Base-by-base conservation (phyloP, 1,284 basidiomycete species). In the Sparassis latifolia region DNA sequence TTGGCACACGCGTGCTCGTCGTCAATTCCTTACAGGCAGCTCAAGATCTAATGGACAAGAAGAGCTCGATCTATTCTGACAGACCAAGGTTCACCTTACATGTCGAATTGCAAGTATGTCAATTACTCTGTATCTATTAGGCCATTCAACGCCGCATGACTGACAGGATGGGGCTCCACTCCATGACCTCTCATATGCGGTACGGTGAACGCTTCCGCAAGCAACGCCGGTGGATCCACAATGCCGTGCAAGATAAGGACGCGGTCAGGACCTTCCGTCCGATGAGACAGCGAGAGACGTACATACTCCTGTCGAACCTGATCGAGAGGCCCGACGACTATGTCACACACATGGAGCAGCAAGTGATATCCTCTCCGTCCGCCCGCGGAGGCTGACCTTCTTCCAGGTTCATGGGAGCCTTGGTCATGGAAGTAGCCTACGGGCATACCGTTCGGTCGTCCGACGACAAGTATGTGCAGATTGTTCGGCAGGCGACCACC, bases 141-240 rank as follows among this genome's bases (percentile, higher is more conserved):
- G n/a, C 29, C 12, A 31, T 28, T 45, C 10, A 4, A 37, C 10
- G 12, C 35, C 33, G 31, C 2, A 10, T 31, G 31, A 5, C 40
- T 30, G 1, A 10, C 44, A 60, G 59, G 10, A 61, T 66, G 60
- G 59, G 57, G 10, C 61, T 59, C 60, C 55, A 60, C 47, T 56
- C 52, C 45, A 58, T 60, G 28, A 50, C 61, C 20, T 61, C 59
- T 2, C 61, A 62, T 47, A 56, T 61, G 56, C 49, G 43, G 3
- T 64, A 65, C 44, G 62, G 62, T 10, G 60, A 62, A n/a, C 52
- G 55, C 2, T 67, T 63, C 58, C 61, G 61, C 38, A 61, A 59
- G 51, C 63, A 66, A 40, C 60, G 66, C 9, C 52, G 55, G 42
- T 61, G 66, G 55, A 61, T 65, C 43, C 65, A 65, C 33, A 58